Evolutionary conservation across 805 yeast genomes (phyloP), one percentile per base, ranked within the genome.

Genomic region (Barnettozyma californica): DNA sequence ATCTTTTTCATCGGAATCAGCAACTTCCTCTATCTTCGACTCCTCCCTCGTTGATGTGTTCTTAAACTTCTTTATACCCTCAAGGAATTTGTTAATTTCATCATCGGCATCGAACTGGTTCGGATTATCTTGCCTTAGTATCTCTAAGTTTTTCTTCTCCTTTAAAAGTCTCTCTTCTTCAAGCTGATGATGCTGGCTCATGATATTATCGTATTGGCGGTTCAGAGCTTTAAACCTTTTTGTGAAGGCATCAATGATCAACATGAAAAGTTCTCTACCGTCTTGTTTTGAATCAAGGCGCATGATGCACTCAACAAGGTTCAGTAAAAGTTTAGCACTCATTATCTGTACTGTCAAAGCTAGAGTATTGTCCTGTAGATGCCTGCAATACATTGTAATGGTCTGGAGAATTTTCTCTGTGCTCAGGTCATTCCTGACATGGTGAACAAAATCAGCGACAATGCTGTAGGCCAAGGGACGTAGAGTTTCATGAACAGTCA

Each of bases 381-480:
- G 82, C 26, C 76, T 77, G 59, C 96, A 84, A 61, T 89, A 94
- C 48, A 88, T 84, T 40, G 75, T 78, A 4, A 95, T 92, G 0
- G 97, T 87, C 49, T 84, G 82, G 83, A 95, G 84, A 10, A 94
- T 84, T 62, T 89, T 97, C 36, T 79, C 81, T 2, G 91, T 79
- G 1, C 87, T 83, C 46, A 94, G 70, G 55, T 91, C 95, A 44
- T 83, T 78, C 56, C 97, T 80, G 3, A 92, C 92, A 60, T 88
- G 89, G 61, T 94, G 98, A 46, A 94, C 85, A 58, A 95, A 84
- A 62, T 94, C 99, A 0, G 99, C 98, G 44, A 94, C 92, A 13
- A 95, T 88, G 33, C 95, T 86, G 65, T 91, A 94, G 0, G 98
- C 98, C 60, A 94, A 70, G 0, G 98, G 97, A 55, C 97, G 75